phyloP scores from a whole-genome alignment of 2,329 filamentous ascomycete species.

The Xylariomycetidae sp. region DNA sequence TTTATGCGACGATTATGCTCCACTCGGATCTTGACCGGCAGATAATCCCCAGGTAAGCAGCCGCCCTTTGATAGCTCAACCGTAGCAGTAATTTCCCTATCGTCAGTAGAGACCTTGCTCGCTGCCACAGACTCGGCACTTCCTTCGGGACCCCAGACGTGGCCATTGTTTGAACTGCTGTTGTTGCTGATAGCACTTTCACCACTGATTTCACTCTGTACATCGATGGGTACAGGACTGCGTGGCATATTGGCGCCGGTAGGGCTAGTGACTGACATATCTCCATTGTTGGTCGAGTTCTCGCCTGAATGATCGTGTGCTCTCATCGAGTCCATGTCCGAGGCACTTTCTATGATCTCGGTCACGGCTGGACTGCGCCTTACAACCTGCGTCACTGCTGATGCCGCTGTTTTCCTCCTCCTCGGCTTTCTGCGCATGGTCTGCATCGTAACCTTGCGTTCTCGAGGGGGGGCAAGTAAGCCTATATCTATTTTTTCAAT shows the following conservation, averaged over 20 bases:
- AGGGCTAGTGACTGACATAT: slow-evolving; percentile 25
- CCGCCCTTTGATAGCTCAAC: slow-evolving; percentile 79
- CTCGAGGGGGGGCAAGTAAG: slow-evolving; percentile 65
- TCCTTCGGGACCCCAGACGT: slow-evolving; percentile 37
- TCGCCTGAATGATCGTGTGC: slow-evolving; percentile 34
- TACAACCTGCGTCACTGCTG: slow-evolving; percentile 37
- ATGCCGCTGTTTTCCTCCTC: slow-evolving; percentile 50
- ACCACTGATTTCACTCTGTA: slow-evolving; percentile 64
- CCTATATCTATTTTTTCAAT: slow-evolving; percentile 84
- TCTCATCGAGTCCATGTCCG: slow-evolving; percentile 34
- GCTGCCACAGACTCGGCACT: slow-evolving; percentile 45
- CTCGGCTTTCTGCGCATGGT: slow-evolving; percentile 70
- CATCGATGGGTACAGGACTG: slow-evolving; percentile 29
- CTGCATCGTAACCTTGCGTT: slow-evolving; percentile 81
- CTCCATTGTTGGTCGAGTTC: slow-evolving; percentile 36
- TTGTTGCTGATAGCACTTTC: slow-evolving; percentile 66
- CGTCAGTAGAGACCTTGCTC: slow-evolving; percentile 48
- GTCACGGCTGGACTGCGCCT: slow-evolving; percentile 29
- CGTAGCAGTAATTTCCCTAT: slow-evolving; percentile 80
- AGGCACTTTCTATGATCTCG: slow-evolving; percentile 34
- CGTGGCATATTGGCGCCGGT: slow-evolving; percentile 32
- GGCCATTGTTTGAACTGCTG: slow-evolving; percentile 53
- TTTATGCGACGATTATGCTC: slow-evolving; percentile 86
- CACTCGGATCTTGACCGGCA: slow-evolving; percentile 76
- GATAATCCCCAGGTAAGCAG: slow-evolving; percentile 76